A percentile compares a stretch with the other conserved stretches of the same genome.
Evolutionary conservation across 148 eudicot species (phyloP).

Genomic region (Arctostaphylos glauca): DNA sequence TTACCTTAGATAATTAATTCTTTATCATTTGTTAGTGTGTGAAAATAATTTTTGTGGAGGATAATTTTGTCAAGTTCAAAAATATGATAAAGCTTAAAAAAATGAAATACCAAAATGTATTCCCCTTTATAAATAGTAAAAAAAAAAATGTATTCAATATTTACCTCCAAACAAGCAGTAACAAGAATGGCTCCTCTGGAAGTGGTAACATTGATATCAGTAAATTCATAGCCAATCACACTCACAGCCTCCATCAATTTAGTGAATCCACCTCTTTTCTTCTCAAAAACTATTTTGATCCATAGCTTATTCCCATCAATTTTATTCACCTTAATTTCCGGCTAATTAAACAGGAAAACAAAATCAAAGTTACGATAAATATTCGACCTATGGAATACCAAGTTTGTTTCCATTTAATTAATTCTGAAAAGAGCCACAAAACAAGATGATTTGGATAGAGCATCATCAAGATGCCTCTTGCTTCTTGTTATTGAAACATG

Average conservation of each 20-base stretch:
- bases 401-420: background rate
- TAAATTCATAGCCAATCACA: conserved; percentile 53
- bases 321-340: conserved; percentile 58
- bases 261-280: conserved; percentile 52
- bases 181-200: conserved; percentile 62
- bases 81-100: no score
- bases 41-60: no score
- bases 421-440: no score
- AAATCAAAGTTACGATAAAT: background rate
- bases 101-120: background rate
- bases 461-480: no score
- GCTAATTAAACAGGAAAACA: conserved; percentile 31
- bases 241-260: conserved; percentile 60
- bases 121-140: background rate
- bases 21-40: no score
- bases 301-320: conserved; percentile 62
- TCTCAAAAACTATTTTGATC: conserved; percentile 60
- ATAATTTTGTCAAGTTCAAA: no score
- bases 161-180: conserved; percentile 67
- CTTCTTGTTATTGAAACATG: no score
- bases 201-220: conserved; percentile 50
- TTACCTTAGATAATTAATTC: no score
- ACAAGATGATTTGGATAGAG: no score
- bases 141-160: background rate
- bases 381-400: background rate